Conservation (phyloP, 2,329 filamentous ascomycete genomes). For the Corinectria fuckeliana region DNA sequence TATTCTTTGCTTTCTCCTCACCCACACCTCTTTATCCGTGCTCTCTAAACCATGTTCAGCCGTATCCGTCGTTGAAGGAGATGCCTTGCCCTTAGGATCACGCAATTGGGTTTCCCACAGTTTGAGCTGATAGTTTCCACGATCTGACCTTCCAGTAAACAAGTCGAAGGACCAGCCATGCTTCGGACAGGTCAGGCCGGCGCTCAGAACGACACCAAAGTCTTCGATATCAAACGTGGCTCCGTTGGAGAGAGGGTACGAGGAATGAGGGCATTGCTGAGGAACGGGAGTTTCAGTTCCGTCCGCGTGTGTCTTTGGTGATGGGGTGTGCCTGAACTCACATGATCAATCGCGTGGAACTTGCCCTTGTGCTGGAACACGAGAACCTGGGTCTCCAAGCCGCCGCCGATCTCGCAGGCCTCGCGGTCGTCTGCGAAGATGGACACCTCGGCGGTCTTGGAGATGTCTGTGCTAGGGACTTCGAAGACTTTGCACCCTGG, state of each 20-base stretch:
- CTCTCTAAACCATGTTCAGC: background rate
- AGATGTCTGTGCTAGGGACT: slow-evolving; percentile 50
- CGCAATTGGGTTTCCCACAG: slow-evolving; percentile 70
- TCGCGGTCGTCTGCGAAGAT: slow-evolving; percentile 43
- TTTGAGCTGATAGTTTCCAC: slow-evolving; percentile 65
- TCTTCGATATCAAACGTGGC: slow-evolving; percentile 75
- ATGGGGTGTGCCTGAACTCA: slow-evolving; percentile 48
- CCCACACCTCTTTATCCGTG: slow-evolving; percentile 49
- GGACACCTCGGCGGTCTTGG: slow-evolving; percentile 46
- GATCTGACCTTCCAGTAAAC: slow-evolving; percentile 66
- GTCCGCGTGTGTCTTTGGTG: fast-evolving
- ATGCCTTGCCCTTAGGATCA: slow-evolving; percentile 5
- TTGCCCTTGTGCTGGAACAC: slow-evolving; percentile 69
- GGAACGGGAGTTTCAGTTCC: background rate
- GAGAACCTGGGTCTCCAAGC: slow-evolving; percentile 66
- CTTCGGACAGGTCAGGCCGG: slow-evolving; percentile 70
- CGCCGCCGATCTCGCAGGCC: slow-evolving; percentile 38
- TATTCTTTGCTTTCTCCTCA: slow-evolving; percentile 51
- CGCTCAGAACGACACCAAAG: slow-evolving; percentile 68
- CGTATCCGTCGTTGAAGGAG: background rate
- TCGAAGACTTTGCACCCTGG: slow-evolving; percentile 67
- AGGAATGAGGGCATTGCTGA: slow-evolving; percentile 71
- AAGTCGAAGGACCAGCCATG: slow-evolving; percentile 77
- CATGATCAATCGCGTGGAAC: slow-evolving; percentile 73
- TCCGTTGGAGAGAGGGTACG: slow-evolving; percentile 69